Conservation (phyloP, 805 yeast species). For the Kodamaea neixiangensis region DNA sequence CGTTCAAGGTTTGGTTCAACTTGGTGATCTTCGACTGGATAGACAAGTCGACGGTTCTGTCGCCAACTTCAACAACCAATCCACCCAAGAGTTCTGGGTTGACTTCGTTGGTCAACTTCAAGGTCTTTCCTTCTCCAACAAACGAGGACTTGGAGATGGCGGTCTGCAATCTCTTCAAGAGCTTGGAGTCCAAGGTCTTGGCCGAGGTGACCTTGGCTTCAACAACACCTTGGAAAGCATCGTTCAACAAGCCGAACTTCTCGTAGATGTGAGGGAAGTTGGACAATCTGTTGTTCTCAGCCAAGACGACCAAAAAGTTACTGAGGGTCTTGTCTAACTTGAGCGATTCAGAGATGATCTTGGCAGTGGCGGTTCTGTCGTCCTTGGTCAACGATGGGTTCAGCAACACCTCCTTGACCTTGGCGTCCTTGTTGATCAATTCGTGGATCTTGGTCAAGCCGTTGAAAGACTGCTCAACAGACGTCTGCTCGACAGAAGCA, state of each 20-base stretch:
- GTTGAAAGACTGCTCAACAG: constrained; percentile 67
- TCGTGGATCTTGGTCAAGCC: constrained; percentile 61
- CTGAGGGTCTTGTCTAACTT: constrained; percentile 67
- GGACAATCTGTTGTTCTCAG: constrained; percentile 91
- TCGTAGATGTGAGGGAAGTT: constrained; percentile 63
- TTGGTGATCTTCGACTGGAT: constrained; percentile 80
- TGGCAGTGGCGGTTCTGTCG: constrained; percentile 73
- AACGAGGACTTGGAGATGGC: constrained; percentile 76
- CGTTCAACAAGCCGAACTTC: constrained; percentile 76
- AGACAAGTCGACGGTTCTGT: constrained; percentile 93
- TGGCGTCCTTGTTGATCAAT: constrained; percentile 61
- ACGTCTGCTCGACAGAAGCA: constrained; percentile 82
- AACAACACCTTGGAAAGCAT: constrained; percentile 88
- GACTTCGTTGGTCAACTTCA: constrained; percentile 78
- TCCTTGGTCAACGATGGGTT: constrained; percentile 82
- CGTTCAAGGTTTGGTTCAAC: constrained; percentile 85
- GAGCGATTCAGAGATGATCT: constrained; percentile 51
- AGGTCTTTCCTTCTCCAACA: constrained; percentile 84
- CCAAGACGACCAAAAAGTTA: constrained; percentile 81
- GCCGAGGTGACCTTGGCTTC: constrained; percentile 93
- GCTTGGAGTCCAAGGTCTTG: constrained; percentile 77
- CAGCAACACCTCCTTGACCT: constrained; percentile 59
- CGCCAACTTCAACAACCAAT: constrained; percentile 92
- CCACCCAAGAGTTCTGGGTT: constrained; percentile 95
- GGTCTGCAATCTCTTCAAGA: constrained; percentile 73